Evolutionary conservation across 2,329 filamentous ascomycete species (phyloP), one percentile per base, ranked within the genome.

Genomic region (Bipolaris gigantea): DNA sequence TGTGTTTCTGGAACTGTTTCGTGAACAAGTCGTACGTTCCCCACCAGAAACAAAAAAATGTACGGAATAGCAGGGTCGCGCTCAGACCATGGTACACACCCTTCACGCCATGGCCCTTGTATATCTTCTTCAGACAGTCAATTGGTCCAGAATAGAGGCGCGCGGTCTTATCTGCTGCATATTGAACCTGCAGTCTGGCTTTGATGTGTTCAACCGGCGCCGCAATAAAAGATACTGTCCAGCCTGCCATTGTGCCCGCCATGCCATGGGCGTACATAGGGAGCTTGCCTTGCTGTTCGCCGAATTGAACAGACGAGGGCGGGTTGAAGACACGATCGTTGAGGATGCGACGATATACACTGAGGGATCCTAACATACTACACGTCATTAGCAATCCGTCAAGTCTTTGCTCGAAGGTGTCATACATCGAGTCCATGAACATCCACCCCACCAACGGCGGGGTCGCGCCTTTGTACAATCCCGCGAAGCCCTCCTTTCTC

Each of bases 1-100:
- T 96, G 65, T 85, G 79, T 16, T 83, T 75, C 50, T 83, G 79
- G 70, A 97, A 79, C 55, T 81, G 77, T 19, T 85, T 81, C 5
- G 90, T 89, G 63, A 97, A 83, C 27, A 96, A 65, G 67, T 97
- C 93, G 78, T 99, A 99, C 56, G 86, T 89, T n/a, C 87, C 87
- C 94, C 94, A 99, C 92, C 92, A 97, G 79, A 88, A 94, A 82
- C 96, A 97, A 81, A 99, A 99, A 78, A 93, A 96, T 13, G 86
- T 85, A 16, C 94, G 85, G 79, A 97, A 97, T 43, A 97, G 75
- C 44, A 97, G 79, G 0, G 94, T 97, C 1, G 94, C 90, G 34
- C 77, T 80, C 11, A 99, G 82, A 0, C 94, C 94, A 71, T 91
- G 92, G 75, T 93, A 99, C 7, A 99, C 74, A 33, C 93, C 94